Percentiles rank a stretch among this genome's conserved stretches.
These are phyloP conservation scores for Ceratocystis cubensis DNA, from an alignment of 2,329 filamentous ascomycete species.

Conservation along the genomic window DNA sequence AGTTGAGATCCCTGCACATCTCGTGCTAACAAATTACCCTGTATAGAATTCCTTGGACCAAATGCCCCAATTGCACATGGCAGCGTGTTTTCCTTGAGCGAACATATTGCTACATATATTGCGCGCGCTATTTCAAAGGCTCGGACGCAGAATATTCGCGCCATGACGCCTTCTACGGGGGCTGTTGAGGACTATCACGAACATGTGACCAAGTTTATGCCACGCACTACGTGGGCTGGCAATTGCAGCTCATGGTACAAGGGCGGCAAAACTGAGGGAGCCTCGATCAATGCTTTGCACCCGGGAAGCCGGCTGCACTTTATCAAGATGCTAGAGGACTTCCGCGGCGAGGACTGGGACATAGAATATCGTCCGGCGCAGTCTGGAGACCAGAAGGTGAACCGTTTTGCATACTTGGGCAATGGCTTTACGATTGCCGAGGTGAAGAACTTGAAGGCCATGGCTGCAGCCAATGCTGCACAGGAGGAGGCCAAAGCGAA, in stretches of 20 bases:
- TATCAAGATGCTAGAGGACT: slow-evolving; percentile 39
- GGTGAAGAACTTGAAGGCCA: slow-evolving; percentile 20
- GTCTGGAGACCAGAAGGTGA: slow-evolving; percentile 25
- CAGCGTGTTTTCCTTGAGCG: slow-evolving; percentile 38
- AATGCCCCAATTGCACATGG: slow-evolving; percentile 41
- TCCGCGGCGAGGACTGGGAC: slow-evolving; percentile 42
- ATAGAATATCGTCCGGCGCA: slow-evolving; percentile 32
- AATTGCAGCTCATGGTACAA: slow-evolving; percentile 42
- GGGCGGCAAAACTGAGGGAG: slow-evolving; percentile 30
- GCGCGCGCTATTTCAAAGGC: slow-evolving; percentile 37
- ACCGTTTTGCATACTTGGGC: slow-evolving; percentile 40
- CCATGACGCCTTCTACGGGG: slow-evolving; percentile 34
- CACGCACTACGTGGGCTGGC: slow-evolving; percentile 39
- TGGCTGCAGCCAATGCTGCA: slow-evolving; percentile 9
- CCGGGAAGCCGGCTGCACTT: slow-evolving; percentile 41
- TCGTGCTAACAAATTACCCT: slow-evolving; percentile 1
- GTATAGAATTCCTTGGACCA: slow-evolving; percentile 38
- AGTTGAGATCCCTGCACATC: background rate
- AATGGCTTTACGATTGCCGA: slow-evolving; percentile 41
- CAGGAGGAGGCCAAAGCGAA: slow-evolving; percentile 5
- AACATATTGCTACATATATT: slow-evolving; percentile 42
- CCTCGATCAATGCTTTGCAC: slow-evolving; percentile 38
- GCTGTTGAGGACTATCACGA: slow-evolving; percentile 40
- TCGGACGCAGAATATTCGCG: slow-evolving; percentile 38
- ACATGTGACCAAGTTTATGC: slow-evolving; percentile 40